A percentile compares a stretch with the other conserved stretches of the same genome.
Evolutionary conservation across 2,329 filamentous ascomycete species (phyloP).

Genomic region (Cladosporium sp.): DNA sequence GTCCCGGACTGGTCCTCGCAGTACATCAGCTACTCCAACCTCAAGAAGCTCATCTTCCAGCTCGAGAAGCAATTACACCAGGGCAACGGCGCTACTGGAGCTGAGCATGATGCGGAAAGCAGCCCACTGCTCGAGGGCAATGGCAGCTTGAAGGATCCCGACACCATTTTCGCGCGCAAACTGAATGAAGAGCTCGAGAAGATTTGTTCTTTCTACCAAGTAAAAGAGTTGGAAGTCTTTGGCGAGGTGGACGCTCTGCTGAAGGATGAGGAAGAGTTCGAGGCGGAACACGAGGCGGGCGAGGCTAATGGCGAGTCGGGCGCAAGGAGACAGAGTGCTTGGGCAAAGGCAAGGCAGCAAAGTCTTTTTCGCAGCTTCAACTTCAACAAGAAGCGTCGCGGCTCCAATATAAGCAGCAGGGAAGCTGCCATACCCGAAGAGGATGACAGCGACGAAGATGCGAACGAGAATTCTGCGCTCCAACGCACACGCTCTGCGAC

Average conservation of each 20-base stretch:
- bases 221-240: slow-evolving; percentile 86
- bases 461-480: slow-evolving; percentile 50
- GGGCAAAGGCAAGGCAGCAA: slow-evolving; percentile 38
- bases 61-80: slow-evolving; percentile 84
- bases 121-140: slow-evolving; percentile 72
- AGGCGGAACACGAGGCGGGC: slow-evolving; percentile 53
- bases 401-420: slow-evolving; percentile 44
- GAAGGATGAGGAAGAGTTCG: slow-evolving; percentile 69
- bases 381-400: slow-evolving; percentile 46
- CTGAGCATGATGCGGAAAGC: slow-evolving; percentile 71
- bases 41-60: slow-evolving; percentile 97
- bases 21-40: slow-evolving; percentile 97
- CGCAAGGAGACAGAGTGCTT: slow-evolving; percentile 35
- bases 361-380: slow-evolving; percentile 58
- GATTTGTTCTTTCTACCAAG: slow-evolving; percentile 83
- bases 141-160: slow-evolving; percentile 64
- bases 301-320: slow-evolving; percentile 35
- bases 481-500: slow-evolving; percentile 38
- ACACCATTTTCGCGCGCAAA: slow-evolving; percentile 76
- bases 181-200: slow-evolving; percentile 92
- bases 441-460: slow-evolving; percentile 67
- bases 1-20: slow-evolving; percentile 99
- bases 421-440: slow-evolving; percentile 58
- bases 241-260: slow-evolving; percentile 78
- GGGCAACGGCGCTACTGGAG: slow-evolving; percentile 46